Evolutionary conservation across 805 yeast genomes (phyloP), one percentile per base, ranked within the genome.

Genomic region (Citeromyces nyonsensis): DNA sequence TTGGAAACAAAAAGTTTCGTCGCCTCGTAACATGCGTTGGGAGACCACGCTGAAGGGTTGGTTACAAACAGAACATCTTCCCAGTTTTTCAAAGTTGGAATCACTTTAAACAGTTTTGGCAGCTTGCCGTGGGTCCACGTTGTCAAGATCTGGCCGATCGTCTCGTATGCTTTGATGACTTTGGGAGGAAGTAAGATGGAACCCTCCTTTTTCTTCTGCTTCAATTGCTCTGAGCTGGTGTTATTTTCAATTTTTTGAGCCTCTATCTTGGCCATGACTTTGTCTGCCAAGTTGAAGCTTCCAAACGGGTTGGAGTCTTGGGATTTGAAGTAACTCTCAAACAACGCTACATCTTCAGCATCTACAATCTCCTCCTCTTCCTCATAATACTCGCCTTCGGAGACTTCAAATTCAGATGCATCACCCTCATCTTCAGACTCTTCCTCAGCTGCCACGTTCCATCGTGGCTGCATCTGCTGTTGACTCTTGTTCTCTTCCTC

Each of bases 51-150:
- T 39, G 73, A 85, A 6, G 98, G 98, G 43, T 84, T 73, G 2
- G 97, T 86, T 27, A 91, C 95, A 48, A 74, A 88, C 25, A 91
- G 59, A 24, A 91, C 79, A 51, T 88, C 97, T 51, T 85, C 85
- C 99, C 99, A 91, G 56, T 88, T 88, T 44, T 69, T 78, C 41
- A 91, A 66, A 3, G 94, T 69, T 25, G 99, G 99, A 35, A 93
- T 69, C 32, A 91, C 94, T 51, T 91, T 91, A 63, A 91, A 91
- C 24, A 93, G 69, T 47, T 88, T 86, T n/a, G 98, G 98, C 33
- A 91, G 64, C 54, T 86, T 86, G 32, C 98, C 99, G 47, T 91
- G 94, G 26, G 86, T 79, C 72, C 93, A 91, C 4, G 93, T 73
- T 13, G 84, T 67, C 37, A 91, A 62, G 33, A 88, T 75, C 42